Percentiles rank a stretch among this genome's conserved stretches.
These are phyloP conservation scores for Mollisia scopiformis DNA, from an alignment of 2,329 filamentous ascomycete genomes.

Conservation along the genomic window DNA sequence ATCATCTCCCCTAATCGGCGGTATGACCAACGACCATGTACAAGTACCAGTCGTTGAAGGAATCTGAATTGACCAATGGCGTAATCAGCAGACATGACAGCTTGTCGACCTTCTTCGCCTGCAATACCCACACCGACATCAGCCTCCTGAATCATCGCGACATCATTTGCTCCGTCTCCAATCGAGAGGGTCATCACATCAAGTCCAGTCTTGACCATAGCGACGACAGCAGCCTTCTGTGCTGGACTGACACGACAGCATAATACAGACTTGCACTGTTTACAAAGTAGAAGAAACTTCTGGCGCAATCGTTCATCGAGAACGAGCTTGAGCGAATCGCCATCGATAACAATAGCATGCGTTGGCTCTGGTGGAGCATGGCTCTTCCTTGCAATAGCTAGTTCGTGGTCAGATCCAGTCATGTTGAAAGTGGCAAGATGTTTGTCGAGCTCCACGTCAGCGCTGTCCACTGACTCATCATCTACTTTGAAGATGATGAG, in stretches of 20 bases:
- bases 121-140: constrained; percentile 97
- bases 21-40: constrained; percentile 97
- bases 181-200: constrained; percentile 96
- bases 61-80: constrained; percentile 94
- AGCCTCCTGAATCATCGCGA: constrained; percentile 97
- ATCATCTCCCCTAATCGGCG: constrained; percentile 89
- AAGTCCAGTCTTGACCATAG: constrained; percentile 91
- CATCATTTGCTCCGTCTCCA: constrained; percentile 92
- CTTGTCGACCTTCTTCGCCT: constrained; percentile 88
- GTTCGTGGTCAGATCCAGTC: constrained; percentile 83
- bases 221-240: constrained; percentile 96
- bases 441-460: constrained; percentile 74
- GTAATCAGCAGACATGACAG: constrained; percentile 95
- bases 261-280: constrained; percentile 93
- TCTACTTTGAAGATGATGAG: constrained; percentile 86
- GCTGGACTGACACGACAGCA: constrained; percentile 97
- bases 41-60: constrained; percentile 80
- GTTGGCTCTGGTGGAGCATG: constrained; percentile 87
- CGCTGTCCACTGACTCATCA: constrained; percentile 66
- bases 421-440: constrained; percentile 75
- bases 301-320: constrained; percentile 82
- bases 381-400: constrained; percentile 75
- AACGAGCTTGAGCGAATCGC: constrained; percentile 88
- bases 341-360: constrained; percentile 92
- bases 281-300: constrained; percentile 93